Conservation (phyloP, 768 basidiomycete genomes). For the Rhizopogon salebrosus region DNA sequence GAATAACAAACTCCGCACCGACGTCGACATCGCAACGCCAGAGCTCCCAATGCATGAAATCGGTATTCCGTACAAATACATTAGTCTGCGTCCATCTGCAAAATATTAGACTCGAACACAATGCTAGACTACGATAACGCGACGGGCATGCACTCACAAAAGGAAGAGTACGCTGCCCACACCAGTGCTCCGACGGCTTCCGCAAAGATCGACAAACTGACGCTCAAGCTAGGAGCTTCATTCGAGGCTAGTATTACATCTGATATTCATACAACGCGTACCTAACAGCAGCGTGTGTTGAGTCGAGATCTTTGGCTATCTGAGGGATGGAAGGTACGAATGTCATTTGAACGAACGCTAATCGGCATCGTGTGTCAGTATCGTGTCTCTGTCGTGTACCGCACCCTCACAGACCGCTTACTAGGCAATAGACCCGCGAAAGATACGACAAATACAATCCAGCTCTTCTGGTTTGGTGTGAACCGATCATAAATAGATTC, state of each 20-base stretch:
- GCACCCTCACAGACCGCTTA: slow-evolving; percentile 22
- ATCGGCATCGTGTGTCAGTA: not conserved
- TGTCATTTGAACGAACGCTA: slow-evolving; percentile 61
- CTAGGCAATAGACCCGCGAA: slow-evolving; percentile 55
- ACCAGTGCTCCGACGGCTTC: slow-evolving; percentile 39
- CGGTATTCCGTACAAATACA: slow-evolving; percentile 45
- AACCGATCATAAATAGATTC: slow-evolving; percentile 32
- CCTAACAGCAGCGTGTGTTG: slow-evolving; percentile 53
- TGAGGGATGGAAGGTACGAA: slow-evolving; percentile 69
- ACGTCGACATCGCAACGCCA: slow-evolving; percentile 45
- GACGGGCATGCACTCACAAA: slow-evolving; percentile 26
- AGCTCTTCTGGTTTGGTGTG: slow-evolving; percentile 39
- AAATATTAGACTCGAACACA: not conserved
- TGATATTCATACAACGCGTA: slow-evolving; percentile 8
- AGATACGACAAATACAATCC: slow-evolving; percentile 49
- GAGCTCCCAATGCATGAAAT: slow-evolving; percentile 49
- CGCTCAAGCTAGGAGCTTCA: slow-evolving; percentile 29
- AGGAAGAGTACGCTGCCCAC: slow-evolving; percentile 43
- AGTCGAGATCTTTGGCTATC: slow-evolving; percentile 56
- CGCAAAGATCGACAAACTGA: slow-evolving; percentile 41
- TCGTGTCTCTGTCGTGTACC: not conserved
- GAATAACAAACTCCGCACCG: slow-evolving; percentile 43
- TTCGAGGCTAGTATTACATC: not conserved
- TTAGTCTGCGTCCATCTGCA: slow-evolving; percentile 54
- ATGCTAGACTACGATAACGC: slow-evolving; percentile 6